Conservation (phyloP, 1,139 yeast species). For the Kodamaea sp. region DNA sequence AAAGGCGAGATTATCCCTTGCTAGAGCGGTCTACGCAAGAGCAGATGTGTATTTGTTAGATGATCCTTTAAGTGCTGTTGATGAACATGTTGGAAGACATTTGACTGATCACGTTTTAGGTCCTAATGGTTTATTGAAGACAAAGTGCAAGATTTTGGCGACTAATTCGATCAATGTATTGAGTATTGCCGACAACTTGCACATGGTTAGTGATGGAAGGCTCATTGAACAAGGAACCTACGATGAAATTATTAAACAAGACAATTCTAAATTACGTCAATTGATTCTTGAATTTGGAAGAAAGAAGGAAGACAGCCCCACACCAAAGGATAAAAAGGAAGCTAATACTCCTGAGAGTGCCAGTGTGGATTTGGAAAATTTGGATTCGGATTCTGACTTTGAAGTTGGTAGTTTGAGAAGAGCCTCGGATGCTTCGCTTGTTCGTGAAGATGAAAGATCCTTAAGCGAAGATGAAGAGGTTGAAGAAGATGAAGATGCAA, state of each 20-base stretch:
- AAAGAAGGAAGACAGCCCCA: slow-evolving; percentile 30
- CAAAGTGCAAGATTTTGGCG: slow-evolving; percentile 80
- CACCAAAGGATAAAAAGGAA: slow-evolving; percentile 10
- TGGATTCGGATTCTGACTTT: slow-evolving; percentile 19
- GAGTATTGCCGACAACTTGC: slow-evolving; percentile 71
- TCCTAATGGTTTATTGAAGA: slow-evolving; percentile 70
- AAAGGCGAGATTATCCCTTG: slow-evolving; percentile 89
- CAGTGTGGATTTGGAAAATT: slow-evolving; percentile 9
- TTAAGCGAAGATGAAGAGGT: slow-evolving; percentile 40
- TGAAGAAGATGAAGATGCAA: slow-evolving; percentile 46
- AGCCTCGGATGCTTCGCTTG: slow-evolving; percentile 66
- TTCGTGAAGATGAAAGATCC: slow-evolving; percentile 26
- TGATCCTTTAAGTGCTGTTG: slow-evolving; percentile 94
- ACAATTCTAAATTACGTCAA: slow-evolving; percentile 57
- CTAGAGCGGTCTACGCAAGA: slow-evolving; percentile 93
- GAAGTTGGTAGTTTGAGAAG: slow-evolving; percentile 58
- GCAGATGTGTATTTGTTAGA: slow-evolving; percentile 90
- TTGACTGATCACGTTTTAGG: slow-evolving; percentile 79
- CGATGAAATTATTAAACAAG: slow-evolving; percentile 53
- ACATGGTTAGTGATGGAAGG: slow-evolving; percentile 74
- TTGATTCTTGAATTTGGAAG: slow-evolving; percentile 78
- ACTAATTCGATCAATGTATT: slow-evolving; percentile 88
- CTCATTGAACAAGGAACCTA: slow-evolving; percentile 79
- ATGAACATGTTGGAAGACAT: slow-evolving; percentile 91
- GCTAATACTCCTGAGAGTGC: slow-evolving; percentile 16